Conservation (phyloP, 2,329 filamentous ascomycete genomes). For the Aspergillus aculeatinus region DNA sequence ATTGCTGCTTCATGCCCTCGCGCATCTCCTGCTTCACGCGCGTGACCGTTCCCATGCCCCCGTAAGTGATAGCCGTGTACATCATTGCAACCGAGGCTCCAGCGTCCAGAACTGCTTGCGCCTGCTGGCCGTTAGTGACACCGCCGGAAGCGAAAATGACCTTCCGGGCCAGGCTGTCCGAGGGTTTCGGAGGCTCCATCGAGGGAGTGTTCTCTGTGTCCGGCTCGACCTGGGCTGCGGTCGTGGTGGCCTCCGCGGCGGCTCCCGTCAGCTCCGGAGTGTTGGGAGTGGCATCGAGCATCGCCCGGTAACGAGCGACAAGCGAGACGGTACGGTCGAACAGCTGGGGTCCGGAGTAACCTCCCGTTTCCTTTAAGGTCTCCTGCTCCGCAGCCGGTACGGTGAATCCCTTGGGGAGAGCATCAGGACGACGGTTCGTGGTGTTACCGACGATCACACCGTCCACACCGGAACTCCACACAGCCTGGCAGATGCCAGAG, state of each 20-base stretch:
- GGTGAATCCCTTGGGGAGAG: slow-evolving; percentile 65
- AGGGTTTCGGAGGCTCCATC: slow-evolving; percentile 17
- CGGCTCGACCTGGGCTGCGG: slow-evolving; percentile 23
- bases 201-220: slow-evolving; percentile 21
- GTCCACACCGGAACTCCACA: slow-evolving; percentile 81
- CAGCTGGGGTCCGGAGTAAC: slow-evolving; percentile 87
- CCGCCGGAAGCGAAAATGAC: slow-evolving; percentile 92
- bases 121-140: slow-evolving; percentile 84
- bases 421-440: slow-evolving; percentile 74
- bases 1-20: slow-evolving; percentile 30
- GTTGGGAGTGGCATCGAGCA: slow-evolving; percentile 57
- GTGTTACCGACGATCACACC: slow-evolving; percentile 98
- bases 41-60: slow-evolving; percentile 61
- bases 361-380: slow-evolving; percentile 73
- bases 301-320: slow-evolving; percentile 73
- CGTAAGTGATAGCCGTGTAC: slow-evolving; percentile 74
- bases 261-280: slow-evolving; percentile 15
- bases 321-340: slow-evolving; percentile 77
- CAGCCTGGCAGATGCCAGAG: slow-evolving; percentile 81
- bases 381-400: slow-evolving; percentile 66
- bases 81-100: slow-evolving; percentile 89
- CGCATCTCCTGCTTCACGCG: slow-evolving; percentile 51
- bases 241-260: slow-evolving; percentile 13
- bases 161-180: slow-evolving; percentile 51
- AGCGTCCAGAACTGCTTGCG: slow-evolving; percentile 75